Percentiles rank a stretch among this genome's conserved stretches.
Conservation (phyloP, 2,329 filamentous ascomycete species). For the Penicillium sp. region DNA sequence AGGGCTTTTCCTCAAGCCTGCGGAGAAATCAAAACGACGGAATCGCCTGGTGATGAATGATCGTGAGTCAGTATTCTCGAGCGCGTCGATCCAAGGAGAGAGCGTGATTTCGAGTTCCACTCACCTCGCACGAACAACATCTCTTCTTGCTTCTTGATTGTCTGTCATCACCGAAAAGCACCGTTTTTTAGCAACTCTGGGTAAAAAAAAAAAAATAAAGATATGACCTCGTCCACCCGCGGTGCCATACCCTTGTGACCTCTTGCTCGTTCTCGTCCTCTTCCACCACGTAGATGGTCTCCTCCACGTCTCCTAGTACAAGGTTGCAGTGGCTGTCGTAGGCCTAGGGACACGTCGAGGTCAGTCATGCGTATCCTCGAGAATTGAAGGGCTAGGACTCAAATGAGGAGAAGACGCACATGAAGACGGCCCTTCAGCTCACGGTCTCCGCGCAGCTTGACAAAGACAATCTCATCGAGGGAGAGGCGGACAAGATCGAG, state of each 20-base stretch:
- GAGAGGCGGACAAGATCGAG: conserved; percentile 92
- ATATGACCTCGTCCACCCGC: background rate
- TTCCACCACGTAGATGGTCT: conserved; percentile 91
- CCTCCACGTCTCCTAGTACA: conserved; percentile 90
- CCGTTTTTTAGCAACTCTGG: conserved; percentile 7
- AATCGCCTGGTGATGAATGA: conserved; percentile 54
- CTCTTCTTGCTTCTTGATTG: conserved; percentile 92
- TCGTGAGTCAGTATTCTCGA: conserved; percentile 12
- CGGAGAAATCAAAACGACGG: conserved; percentile 66
- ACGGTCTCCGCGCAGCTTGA: conserved; percentile 91
- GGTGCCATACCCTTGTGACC: conserved; percentile 58
- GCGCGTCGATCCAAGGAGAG: background rate
- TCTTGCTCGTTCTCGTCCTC: conserved; percentile 75
- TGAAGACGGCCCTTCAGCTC: conserved; percentile 94
- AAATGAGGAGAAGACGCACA: conserved; percentile 52
- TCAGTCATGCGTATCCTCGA: conserved; percentile 13
- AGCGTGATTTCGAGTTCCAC: conserved; percentile 20
- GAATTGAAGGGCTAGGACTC: background rate
- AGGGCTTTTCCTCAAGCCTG: conserved; percentile 39
- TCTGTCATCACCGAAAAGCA: conserved; percentile 47
- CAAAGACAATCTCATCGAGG: conserved; percentile 92
- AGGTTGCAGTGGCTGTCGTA: conserved; percentile 99
- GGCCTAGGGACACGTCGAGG: conserved; percentile 52
- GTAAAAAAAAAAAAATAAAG: background rate
- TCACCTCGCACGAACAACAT: conserved; percentile 97